phyloP scores from a whole-genome alignment of 768 basidiomycete species.

The Gautieria morchelliformis region DNA sequence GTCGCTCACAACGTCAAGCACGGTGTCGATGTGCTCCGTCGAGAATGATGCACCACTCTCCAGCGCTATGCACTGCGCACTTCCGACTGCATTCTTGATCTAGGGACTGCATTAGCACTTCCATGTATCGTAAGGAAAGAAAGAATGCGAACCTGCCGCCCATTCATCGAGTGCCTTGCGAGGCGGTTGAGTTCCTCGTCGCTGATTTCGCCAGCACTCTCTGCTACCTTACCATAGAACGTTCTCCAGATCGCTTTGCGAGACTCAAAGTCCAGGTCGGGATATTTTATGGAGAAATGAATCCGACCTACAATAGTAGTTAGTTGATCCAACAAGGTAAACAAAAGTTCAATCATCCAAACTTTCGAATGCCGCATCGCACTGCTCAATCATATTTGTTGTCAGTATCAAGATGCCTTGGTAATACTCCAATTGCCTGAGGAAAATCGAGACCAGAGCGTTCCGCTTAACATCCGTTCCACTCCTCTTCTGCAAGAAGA shows the following conservation, averaged over 20 bases:
- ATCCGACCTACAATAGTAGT: slow-evolving; percentile 20
- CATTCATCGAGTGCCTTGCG: slow-evolving; percentile 17
- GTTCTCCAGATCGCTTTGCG: slow-evolving; percentile 22
- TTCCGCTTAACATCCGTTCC: slow-evolving; percentile 20
- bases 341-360: background rate
- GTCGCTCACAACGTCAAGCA: slow-evolving; percentile 3
- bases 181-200: slow-evolving; percentile 16
- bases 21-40: background rate
- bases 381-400: slow-evolving; percentile 22
- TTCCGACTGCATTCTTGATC: slow-evolving; percentile 23
- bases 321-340: background rate
- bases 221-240: slow-evolving; percentile 15
- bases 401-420: slow-evolving; percentile 29
- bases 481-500: slow-evolving; percentile 22
- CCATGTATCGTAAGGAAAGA: background rate
- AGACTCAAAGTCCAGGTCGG: slow-evolving; percentile 18
- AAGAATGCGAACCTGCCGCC: slow-evolving; percentile 18
- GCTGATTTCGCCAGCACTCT: slow-evolving; percentile 5
- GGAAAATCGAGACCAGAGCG: slow-evolving; percentile 27
- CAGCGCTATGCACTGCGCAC: slow-evolving; percentile 14
- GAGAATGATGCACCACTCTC: background rate
- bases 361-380: slow-evolving; percentile 24
- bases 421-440: slow-evolving; percentile 29
- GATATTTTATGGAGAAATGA: slow-evolving; percentile 25
- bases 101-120: background rate